A percentile compares a stretch with the other conserved stretches of the same genome.
Evolutionary conservation across 1,284 basidiomycete genomes (phyloP).

Genomic region (Takashimella tepidaria): DNA sequence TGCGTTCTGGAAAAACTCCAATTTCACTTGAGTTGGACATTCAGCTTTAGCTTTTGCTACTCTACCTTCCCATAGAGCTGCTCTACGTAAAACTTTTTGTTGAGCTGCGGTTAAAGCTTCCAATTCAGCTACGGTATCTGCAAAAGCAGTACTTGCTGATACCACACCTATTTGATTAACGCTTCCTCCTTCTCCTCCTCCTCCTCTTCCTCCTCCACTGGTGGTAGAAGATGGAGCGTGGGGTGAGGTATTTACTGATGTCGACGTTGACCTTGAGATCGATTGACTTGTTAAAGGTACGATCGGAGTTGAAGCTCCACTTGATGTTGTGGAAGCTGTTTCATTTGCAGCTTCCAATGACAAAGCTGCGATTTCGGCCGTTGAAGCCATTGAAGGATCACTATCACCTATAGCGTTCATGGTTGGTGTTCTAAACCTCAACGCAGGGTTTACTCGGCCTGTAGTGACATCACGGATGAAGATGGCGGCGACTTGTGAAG

Average conservation of each 20-base stretch:
- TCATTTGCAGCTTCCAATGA: not conserved
- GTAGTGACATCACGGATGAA: conserved; percentile 68
- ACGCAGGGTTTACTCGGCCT: conserved; percentile 17
- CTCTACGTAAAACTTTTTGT: conserved; percentile 35
- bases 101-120: conserved; percentile 25
- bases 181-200: no score
- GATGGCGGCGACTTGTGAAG: conserved; percentile 56
- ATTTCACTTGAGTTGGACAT: conserved; percentile 14
- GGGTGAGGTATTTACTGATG: not conserved
- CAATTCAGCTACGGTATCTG: conserved; percentile 19
- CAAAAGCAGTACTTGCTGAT: not conserved
- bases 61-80: conserved; percentile 30
- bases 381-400: not conserved
- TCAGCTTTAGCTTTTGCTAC: conserved; percentile 17
- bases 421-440: not conserved
- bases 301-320: not conserved
- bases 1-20: conserved; percentile 31
- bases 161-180: no score
- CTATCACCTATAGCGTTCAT: not conserved
- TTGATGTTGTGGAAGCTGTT: not conserved
- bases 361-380: not conserved
- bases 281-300: no score
- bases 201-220: not conserved
- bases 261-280: not conserved
- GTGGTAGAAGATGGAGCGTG: no score